Percentiles rank a stretch among this genome's conserved stretches.
Conservation (phyloP, 192 early-diverging fungal species). For the Podila verticillata region DNA sequence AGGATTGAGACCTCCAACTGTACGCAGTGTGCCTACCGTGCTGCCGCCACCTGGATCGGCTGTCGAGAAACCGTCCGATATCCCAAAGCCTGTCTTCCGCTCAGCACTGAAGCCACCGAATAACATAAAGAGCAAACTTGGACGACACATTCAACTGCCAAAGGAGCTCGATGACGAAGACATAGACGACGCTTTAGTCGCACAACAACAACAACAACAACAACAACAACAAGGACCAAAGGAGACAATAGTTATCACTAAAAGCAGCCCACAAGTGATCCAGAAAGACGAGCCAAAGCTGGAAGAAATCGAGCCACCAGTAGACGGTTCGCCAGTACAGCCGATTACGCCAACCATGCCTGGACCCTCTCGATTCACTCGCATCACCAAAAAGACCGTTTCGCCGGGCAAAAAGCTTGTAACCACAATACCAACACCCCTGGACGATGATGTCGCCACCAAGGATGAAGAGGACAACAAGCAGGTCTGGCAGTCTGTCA, state of each 20-base stretch:
- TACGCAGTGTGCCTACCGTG: neutral
- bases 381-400: slow-evolving; percentile 20
- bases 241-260: neutral
- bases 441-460: slow-evolving; percentile 7
- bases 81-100: slow-evolving; percentile 17
- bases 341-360: neutral
- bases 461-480: neutral
- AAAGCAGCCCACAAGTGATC: too few relatives aligned
- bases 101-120: slow-evolving; percentile 36
- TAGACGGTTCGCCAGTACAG: neutral
- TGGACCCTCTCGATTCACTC: slow-evolving; percentile 36
- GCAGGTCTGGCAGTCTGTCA: slow-evolving; percentile 12
- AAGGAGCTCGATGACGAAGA: slow-evolving; percentile 18
- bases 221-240: neutral
- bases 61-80: neutral
- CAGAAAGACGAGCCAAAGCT: neutral
- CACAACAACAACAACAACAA: neutral
- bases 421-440: slow-evolving; percentile 29
- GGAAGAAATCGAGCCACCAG: neutral
- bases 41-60: neutral
- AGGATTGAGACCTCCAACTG: neutral
- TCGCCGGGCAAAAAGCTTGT: slow-evolving; percentile 21
- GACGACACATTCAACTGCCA: slow-evolving; percentile 43
- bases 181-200: neutral
- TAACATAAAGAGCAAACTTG: slow-evolving; percentile 24